A percentile compares a stretch with the other conserved stretches of the same genome.
Evolutionary conservation across 345 rosid genomes (phyloP).

Genomic region (Dimocarpus longan): DNA sequence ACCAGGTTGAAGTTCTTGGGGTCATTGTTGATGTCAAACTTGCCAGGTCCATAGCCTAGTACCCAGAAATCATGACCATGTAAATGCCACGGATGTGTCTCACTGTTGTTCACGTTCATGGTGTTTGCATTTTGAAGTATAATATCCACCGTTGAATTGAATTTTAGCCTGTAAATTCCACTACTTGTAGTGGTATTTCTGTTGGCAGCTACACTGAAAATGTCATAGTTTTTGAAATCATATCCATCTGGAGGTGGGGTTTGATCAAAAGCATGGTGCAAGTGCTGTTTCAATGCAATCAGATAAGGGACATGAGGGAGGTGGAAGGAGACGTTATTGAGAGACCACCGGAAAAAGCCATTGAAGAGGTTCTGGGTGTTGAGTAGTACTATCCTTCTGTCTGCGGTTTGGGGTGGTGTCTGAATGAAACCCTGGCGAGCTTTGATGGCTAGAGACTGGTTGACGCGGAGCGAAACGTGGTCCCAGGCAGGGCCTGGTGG

Average conservation of each 20-base stretch:
- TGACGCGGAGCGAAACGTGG: conserved; percentile 30
- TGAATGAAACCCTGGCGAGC: conserved; percentile 44
- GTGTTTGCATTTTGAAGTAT: conserved; percentile 71
- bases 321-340: conserved; percentile 64
- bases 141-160: conserved; percentile 64
- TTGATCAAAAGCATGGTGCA: conserved; percentile 42
- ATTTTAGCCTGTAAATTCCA: conserved; percentile 49
- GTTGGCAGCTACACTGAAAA: conserved; percentile 13
- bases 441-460: conserved; percentile 58
- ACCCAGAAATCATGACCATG: conserved; percentile 95
- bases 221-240: conserved; percentile 30
- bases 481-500: conserved; percentile 55
- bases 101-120: conserved; percentile 39
- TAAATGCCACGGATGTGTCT: conserved; percentile 86
- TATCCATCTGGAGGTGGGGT: conserved; percentile 43
- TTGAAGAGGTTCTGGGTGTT: conserved; percentile 59
- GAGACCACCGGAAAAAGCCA: conserved; percentile 49
- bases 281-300: conserved; percentile 53
- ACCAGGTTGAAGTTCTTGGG: conserved; percentile 52
- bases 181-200: conserved; percentile 41
- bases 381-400: conserved; percentile 53
- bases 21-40: conserved; percentile 52
- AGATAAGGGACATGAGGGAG: conserved; percentile 63
- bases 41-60: conserved; percentile 62
- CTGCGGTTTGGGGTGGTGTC: conserved; percentile 48